Evolutionary conservation across 257 asterid genomes (phyloP).

Genomic region (Gardenia jasminoides): DNA sequence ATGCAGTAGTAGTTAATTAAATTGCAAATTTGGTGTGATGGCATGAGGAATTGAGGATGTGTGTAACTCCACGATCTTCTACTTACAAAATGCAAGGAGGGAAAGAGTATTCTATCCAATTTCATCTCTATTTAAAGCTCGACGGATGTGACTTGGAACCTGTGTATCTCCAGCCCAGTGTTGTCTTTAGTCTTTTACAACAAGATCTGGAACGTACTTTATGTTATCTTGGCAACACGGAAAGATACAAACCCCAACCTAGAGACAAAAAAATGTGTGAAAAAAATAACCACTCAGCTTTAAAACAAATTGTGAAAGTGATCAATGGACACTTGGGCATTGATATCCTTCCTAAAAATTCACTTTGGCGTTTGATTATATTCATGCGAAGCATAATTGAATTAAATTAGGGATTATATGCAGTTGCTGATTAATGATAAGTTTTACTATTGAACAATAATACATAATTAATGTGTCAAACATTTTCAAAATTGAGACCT

Average conservation of each 20-base stretch:
- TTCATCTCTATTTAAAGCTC: background rate
- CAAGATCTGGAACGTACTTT: background rate
- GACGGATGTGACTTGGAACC: background rate
- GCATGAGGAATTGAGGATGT: background rate
- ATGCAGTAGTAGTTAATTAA: background rate
- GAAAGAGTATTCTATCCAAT: background rate
- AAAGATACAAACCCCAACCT: background rate
- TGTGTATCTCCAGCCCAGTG: background rate
- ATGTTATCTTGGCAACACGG: background rate
- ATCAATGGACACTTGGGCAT: background rate
- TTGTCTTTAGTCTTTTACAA: background rate
- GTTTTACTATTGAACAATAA: too few species aligned
- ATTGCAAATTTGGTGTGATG: background rate
- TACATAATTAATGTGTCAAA: too few species aligned
- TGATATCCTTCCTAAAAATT: too few species aligned
- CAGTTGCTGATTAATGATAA: too few species aligned
- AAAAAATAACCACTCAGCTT: background rate
- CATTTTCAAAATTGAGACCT: too few species aligned
- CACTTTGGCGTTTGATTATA: too few species aligned
- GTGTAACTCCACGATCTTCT: background rate
- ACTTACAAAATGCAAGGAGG: background rate
- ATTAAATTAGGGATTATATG: too few species aligned
- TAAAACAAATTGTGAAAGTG: background rate
- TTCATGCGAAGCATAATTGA: too few species aligned
- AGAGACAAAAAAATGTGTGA: background rate